Percentiles rank a stretch among this genome's conserved stretches.
phyloP scores from a whole-genome alignment of 805 yeast species.

The Lachancea waltii region DNA sequence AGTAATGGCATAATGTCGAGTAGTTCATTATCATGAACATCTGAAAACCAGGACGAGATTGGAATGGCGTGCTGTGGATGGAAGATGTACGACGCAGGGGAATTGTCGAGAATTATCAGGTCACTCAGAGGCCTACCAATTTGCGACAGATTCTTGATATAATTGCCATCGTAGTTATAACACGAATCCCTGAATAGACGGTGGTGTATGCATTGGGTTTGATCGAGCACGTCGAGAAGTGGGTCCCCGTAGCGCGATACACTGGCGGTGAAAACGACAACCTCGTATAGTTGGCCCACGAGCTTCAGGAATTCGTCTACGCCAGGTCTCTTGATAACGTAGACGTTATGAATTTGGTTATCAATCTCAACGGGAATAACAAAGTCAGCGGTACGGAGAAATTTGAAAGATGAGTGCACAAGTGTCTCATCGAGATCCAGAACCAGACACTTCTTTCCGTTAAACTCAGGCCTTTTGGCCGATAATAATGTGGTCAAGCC shows the following conservation, averaged over 20 bases:
- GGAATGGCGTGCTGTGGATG: constrained; percentile 98
- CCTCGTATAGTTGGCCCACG: constrained; percentile 85
- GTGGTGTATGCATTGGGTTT: constrained; percentile 73
- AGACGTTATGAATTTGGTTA: constrained; percentile 84
- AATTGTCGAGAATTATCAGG: constrained; percentile 86
- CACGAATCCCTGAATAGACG: constrained; percentile 92
- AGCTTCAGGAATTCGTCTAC: constrained; percentile 84
- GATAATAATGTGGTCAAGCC: constrained; percentile 63
- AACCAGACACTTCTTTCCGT: constrained; percentile 75
- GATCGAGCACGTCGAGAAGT: constrained; percentile 78
- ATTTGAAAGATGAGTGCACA: constrained; percentile 92
- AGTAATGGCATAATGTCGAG: constrained; percentile 85
- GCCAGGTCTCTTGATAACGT: constrained; percentile 95
- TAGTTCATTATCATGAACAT: constrained; percentile 93
- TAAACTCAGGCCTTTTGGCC: constrained; percentile 38
- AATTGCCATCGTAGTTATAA: constrained; percentile 88
- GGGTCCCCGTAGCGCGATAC: constrained; percentile 97
- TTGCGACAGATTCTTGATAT: constrained; percentile 87
- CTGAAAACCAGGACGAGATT: constrained; percentile 96
- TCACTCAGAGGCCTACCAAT: constrained; percentile 88
- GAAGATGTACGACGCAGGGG: constrained; percentile 96
- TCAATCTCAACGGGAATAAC: constrained; percentile 97
- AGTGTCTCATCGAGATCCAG: constrained; percentile 93
- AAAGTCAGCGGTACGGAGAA: constrained; percentile 87
- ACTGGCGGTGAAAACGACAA: constrained; percentile 94